These are phyloP conservation scores for Globomyces pollinis-pini DNA, from an alignment of 192 early-diverging fungal species.

Conservation along the genomic window DNA sequence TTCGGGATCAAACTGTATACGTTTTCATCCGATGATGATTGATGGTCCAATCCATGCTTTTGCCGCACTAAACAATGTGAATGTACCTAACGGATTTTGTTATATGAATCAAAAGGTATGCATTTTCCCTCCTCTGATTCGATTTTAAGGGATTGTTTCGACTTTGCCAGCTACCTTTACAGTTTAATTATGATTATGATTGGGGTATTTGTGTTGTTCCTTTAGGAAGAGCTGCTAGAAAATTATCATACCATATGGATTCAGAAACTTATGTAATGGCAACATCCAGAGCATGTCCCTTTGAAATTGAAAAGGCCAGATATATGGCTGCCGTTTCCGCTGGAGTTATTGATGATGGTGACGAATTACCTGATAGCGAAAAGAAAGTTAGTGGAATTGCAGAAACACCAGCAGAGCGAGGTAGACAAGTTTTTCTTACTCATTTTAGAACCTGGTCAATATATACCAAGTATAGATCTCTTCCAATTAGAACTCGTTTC, in stretches of 20 bases:
- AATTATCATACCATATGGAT: conserved; percentile 73
- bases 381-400: conserved; percentile 9
- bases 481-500: conserved; percentile 83
- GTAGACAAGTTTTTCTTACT: conserved; percentile 15
- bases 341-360: conserved; percentile 58
- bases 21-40: conserved; percentile 66
- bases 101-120: conserved; percentile 59
- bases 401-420: conserved; percentile 27
- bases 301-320: conserved; percentile 57
- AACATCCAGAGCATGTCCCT: conserved; percentile 56
- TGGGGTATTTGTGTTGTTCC: conserved; percentile 70
- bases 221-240: conserved; percentile 59
- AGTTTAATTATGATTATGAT: conserved; percentile 65
- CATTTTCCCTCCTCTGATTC: too few species aligned
- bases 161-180: conserved; percentile 55
- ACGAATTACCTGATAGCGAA: conserved; percentile 19
- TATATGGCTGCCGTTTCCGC: conserved; percentile 46
- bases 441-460: conserved; percentile 31
- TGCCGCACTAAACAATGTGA: conserved; percentile 69
- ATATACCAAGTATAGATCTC: conserved; percentile 46
- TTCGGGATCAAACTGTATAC: conserved; percentile 46
- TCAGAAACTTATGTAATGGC: conserved; percentile 77
- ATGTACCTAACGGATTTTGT: conserved; percentile 67
- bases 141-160: too few species aligned
- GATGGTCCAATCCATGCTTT: conserved; percentile 64